Base-by-base conservation (phyloP, 2,329 filamentous ascomycete species). In the Beauveria varroae region DNA sequence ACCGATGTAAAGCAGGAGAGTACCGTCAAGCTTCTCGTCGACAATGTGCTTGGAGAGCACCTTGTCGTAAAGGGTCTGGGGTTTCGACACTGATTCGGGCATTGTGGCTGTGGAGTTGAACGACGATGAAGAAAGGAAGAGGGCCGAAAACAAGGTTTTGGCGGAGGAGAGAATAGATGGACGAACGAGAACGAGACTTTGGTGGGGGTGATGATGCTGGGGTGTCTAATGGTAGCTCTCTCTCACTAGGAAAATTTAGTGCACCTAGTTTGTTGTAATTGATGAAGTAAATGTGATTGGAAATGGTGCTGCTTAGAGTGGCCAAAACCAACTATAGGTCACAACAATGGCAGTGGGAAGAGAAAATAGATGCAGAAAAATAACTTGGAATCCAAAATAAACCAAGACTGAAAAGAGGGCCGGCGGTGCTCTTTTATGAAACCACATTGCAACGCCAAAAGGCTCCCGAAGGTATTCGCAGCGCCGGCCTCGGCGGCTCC, bases 61-160 rank as follows among this genome's bases (percentile, higher is more conserved):
- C 86, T 98, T 98, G 83, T 98, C 93, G 79, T 98, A 98, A 72
- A 97, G 83, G 69, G 93, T 96, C 77, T 87, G 87, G 60, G 90
- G 91, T 66, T 81, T 83, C 74, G 81, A 80, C 68, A 88, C 86
- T 68, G 84, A 85, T 72, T 81, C 84, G 73, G 91, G 91, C 91
- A 96, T 96, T 69, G 74, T 86, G 80, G 69, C 54, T 60, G 58
- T 62, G 52, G 28, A 52, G 46, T 53, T 30, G 40, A 54, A 40
- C 43, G 61, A 43, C 61, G 26, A 54, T 62, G 57, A 62, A 62
- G 61, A 61, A 62, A 47, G 51, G 56, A 62, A 63, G 54, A 59
- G 59, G 46, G 10, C 37, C 22, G 26, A 41, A 30, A 20, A 37
- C 51, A 41, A 28, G 5, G 16, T 43, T 14, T 57, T 61, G 44